Evolutionary conservation across 2,329 filamentous ascomycete genomes (phyloP).

Genomic region (Sphaerulina vaccinii): DNA sequence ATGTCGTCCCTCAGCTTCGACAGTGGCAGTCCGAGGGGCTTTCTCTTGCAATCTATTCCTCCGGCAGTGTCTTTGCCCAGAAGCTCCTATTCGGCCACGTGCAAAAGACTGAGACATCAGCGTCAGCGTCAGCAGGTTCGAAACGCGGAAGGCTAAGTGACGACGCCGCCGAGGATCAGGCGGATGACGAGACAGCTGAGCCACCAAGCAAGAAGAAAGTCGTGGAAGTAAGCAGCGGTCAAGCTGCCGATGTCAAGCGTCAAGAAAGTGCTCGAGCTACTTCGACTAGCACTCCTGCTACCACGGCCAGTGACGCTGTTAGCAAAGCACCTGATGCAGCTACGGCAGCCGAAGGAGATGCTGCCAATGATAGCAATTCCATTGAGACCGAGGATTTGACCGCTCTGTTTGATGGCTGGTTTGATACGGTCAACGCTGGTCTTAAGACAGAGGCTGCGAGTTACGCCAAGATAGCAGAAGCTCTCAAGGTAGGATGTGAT

Average conservation of each 20-base stretch:
- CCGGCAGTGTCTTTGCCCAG: slow-evolving; percentile 76
- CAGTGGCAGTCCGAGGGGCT: slow-evolving; percentile 58
- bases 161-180: slow-evolving; percentile 22
- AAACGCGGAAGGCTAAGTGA: slow-evolving; percentile 17
- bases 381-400: slow-evolving; percentile 55
- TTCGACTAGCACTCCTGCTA: slow-evolving; percentile 11
- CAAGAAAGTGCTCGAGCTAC: slow-evolving; percentile 3
- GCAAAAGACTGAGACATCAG: slow-evolving; percentile 14
- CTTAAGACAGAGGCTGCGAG: slow-evolving; percentile 66
- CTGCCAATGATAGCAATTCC: slow-evolving; percentile 33
- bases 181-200: slow-evolving; percentile 16
- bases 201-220: slow-evolving; percentile 18
- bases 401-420: slow-evolving; percentile 63
- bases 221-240: slow-evolving; percentile 4
- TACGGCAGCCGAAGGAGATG: slow-evolving; percentile 2
- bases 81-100: slow-evolving; percentile 72
- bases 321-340: slow-evolving; percentile 7
- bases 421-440: slow-evolving; percentile 79
- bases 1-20: slow-evolving; percentile 58
- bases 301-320: slow-evolving; percentile 9
- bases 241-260: slow-evolving; percentile 9
- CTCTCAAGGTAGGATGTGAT: slow-evolving; percentile 36
- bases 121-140: slow-evolving; percentile 15
- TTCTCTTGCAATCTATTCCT: slow-evolving; percentile 73
- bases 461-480: slow-evolving; percentile 63